Evolutionary conservation across 164 flowering plant species (phyloP), one percentile per base, ranked within the genome.

Genomic region (Sedum album): DNA sequence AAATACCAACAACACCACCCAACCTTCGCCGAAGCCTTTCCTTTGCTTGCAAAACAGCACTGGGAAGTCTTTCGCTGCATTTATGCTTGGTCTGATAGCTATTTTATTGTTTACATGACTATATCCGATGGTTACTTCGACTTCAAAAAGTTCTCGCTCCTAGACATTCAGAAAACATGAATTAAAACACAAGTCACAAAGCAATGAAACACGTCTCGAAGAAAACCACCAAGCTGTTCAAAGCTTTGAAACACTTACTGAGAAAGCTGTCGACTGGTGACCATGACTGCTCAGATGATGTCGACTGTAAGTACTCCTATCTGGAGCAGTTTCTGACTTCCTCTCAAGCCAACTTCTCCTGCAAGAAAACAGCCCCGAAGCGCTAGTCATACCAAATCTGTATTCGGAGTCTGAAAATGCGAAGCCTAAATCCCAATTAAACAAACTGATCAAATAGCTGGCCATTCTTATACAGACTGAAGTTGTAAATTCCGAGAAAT

Each of bases 41-140:
- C 79, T 93, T 84, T 55, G 98, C 98, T 67, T 82, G 89, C 35
- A 93, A 78, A 39, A 90, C 96, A 71, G 88, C 75, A 69, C 93
- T 89, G 71, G 98, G 98, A 71, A 93, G 93, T 73, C 91, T 78
- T 14, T 85, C 42, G 5, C 42, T 39, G 23, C 72, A 73, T 26
- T 62, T 31, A 69, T 41, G 36, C 80, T 69, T 23, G 68, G 70
- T 26, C 79, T 70, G 60, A 60, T 75, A 65, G 68, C 5, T 35
- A 51, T 67, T 11, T 23, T 46, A 57, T 60, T 66, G 67, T 73
- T 77, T 42, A 77, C 74, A 5, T 79, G 36, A 53, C 66, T 68
- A 69, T 70, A 33, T 38, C 66, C 69, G 46, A 75, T 67, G 36
- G 81, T 70, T 71, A 72, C 76, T 38, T 79, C 82, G 39, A 73